Percentiles rank a stretch among this genome's conserved stretches.
Evolutionary conservation across 371 early-diverging fungal species (phyloP).

Genomic region (Globomyces sp.): DNA sequence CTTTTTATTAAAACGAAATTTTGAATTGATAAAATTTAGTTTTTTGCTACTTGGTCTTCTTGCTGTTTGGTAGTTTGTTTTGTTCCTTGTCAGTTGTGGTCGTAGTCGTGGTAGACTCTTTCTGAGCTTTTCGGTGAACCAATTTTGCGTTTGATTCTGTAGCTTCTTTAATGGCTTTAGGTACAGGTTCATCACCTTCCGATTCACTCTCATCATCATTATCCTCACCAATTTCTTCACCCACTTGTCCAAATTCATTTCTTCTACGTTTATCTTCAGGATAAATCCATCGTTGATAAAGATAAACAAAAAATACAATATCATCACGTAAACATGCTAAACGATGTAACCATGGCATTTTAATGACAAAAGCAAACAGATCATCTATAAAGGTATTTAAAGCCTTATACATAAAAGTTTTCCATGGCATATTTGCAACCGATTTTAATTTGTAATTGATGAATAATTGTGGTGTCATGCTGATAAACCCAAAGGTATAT

Average conservation of each 20-base stretch:
- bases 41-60: too few species aligned
- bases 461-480: constrained; percentile 90
- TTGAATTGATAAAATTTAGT: too few species aligned
- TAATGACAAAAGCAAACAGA: constrained; percentile 91
- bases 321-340: constrained; percentile 86
- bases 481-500: constrained; percentile 74
- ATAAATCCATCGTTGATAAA: constrained; percentile 87
- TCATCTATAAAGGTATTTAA: constrained; percentile 90
- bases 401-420: constrained; percentile 91
- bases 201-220: constrained; percentile 32
- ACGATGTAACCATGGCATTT: constrained; percentile 93
- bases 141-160: too few species aligned
- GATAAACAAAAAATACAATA: constrained; percentile 80
- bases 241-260: constrained; percentile 91
- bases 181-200: constrained; percentile 14
- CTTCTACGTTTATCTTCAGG: constrained; percentile 80
- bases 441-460: constrained; percentile 91
- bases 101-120: too few species aligned
- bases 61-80: too few species aligned
- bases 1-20: background rate
- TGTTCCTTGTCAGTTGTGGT: too few species aligned
- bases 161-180: background rate
- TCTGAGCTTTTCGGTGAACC: too few species aligned
- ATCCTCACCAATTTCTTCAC: constrained; percentile 43
- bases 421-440: constrained; percentile 93